Conservation (phyloP, 1,139 yeast genomes). For the Nakaseomyces uthaithaninus region DNA sequence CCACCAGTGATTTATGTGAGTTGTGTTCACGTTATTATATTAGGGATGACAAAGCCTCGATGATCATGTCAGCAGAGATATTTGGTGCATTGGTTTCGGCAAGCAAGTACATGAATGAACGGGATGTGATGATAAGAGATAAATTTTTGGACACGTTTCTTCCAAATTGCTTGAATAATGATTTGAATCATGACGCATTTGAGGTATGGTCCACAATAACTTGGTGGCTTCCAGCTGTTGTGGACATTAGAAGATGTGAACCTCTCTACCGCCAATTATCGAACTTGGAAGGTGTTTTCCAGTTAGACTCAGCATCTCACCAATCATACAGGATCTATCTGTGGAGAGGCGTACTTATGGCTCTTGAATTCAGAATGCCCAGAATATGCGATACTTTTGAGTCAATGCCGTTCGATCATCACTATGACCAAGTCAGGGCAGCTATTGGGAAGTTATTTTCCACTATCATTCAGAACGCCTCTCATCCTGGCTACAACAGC, state of each 20-base stretch:
- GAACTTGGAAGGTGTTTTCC: conserved; percentile 39
- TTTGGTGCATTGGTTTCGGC: conserved; percentile 50
- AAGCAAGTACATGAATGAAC: conserved; percentile 35
- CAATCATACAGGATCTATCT: conserved; percentile 55
- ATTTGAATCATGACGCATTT: conserved; percentile 67
- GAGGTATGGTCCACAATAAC: conserved; percentile 72
- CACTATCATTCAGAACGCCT: conserved; percentile 46
- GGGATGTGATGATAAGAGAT: conserved; percentile 39
- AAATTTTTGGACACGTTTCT: conserved; percentile 40
- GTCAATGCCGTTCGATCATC: conserved; percentile 45
- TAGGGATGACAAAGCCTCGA: conserved; percentile 55
- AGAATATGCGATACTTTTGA: conserved; percentile 42
- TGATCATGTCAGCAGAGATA: conserved; percentile 55
- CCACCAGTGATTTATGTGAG: conserved; percentile 18
- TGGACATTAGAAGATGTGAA: conserved; percentile 62
- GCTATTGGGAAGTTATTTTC: conserved; percentile 62
- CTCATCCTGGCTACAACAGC: conserved; percentile 42
- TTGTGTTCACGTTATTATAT: conserved; percentile 47
- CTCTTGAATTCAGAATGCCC: conserved; percentile 53
- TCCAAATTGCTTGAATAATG: conserved; percentile 43
- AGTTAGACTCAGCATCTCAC: conserved; percentile 50
- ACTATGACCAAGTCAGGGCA: conserved; percentile 69
- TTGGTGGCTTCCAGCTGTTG: conserved; percentile 63
- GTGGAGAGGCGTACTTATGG: conserved; percentile 46
- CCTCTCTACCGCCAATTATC: conserved; percentile 41